A percentile compares a stretch with the other conserved stretches of the same genome.
Conservation (phyloP, 345 rosid genomes). For the Hibiscus trionum region DNA sequence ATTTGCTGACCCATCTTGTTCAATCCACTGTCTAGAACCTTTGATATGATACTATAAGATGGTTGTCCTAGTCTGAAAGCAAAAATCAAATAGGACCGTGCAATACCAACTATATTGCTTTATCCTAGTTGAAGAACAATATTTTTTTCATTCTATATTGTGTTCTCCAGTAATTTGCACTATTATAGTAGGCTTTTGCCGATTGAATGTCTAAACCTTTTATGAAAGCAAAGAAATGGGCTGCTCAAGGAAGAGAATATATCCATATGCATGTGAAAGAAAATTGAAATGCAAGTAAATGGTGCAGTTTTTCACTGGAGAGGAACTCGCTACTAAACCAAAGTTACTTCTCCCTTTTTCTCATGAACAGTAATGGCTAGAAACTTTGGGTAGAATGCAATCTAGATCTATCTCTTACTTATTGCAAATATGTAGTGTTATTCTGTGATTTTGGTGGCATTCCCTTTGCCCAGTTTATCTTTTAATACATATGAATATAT, state of each 20-base stretch:
- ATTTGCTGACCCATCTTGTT: background rate
- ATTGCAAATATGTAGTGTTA: background rate
- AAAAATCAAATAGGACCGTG: background rate
- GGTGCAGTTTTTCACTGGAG: background rate
- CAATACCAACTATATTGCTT: background rate
- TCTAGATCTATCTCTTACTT: background rate
- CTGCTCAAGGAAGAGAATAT: background rate
- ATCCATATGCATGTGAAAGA: background rate
- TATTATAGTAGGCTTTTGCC: background rate
- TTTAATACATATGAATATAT: background rate
- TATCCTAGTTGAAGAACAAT: background rate
- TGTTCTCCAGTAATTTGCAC: background rate
- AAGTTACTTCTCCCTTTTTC: background rate
- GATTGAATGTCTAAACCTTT: background rate
- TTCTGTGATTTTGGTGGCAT: background rate
- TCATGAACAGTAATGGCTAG: background rate
- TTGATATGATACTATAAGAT: background rate
- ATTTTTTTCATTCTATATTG: background rate
- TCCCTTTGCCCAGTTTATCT: background rate
- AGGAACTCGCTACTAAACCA: background rate
- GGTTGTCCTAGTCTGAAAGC: background rate
- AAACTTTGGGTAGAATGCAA: background rate
- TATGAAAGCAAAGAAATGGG: background rate
- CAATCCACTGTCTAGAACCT: background rate
- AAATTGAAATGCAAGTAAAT: background rate